Base-by-base conservation (phyloP, 805 yeast species). In the Yarrowia sp. region DNA sequence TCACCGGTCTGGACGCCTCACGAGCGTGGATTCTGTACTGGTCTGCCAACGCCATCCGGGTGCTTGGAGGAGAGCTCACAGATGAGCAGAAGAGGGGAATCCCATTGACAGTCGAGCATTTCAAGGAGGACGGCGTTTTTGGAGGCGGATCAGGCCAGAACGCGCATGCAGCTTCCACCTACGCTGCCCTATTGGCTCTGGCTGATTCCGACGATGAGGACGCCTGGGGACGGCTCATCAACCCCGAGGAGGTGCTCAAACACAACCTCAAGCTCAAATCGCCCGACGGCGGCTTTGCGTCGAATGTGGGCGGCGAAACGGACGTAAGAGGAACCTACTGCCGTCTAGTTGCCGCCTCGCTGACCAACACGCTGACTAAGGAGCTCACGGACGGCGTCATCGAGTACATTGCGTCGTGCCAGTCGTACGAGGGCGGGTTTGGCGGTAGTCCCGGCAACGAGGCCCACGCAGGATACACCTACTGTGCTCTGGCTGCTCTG, bases 391-490 rank as follows among this genome's bases (percentile, higher is more conserved):
- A 78, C 15, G 85, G 85, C 5, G 83, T 87, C 0, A 80, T 81
- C 2, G 84, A 83, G 14, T 94, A 92, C 88, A 72, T 95, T 14
- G 73, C 78, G 0, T 72, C 76, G 12, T 92, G 97, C 73, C 99
- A 95, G 77, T 90, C 94, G 0, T 93, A 84, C 75, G 99, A 96
- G 79, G 99, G 99, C 32, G 99, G 99, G 0, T 90, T 94, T 79
- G 92, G 93, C 0, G 97, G 97, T 1, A 82, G 82, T 22, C 95
- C 97, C 0, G 82, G 84, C 5, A 89, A 86, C 70, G 99, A 95
- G 77, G 98, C 98, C 0, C 99, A 95, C 76, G 99, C 98, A 1
- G 99, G 99, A 0, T 96, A 95, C 76, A 87, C 98, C 0, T 95
- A 86, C 77, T 95, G 99, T 80, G 97, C 94, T 0, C 80, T 90